Conservation (phyloP, 768 basidiomycete genomes). For the Panus rudis region DNA sequence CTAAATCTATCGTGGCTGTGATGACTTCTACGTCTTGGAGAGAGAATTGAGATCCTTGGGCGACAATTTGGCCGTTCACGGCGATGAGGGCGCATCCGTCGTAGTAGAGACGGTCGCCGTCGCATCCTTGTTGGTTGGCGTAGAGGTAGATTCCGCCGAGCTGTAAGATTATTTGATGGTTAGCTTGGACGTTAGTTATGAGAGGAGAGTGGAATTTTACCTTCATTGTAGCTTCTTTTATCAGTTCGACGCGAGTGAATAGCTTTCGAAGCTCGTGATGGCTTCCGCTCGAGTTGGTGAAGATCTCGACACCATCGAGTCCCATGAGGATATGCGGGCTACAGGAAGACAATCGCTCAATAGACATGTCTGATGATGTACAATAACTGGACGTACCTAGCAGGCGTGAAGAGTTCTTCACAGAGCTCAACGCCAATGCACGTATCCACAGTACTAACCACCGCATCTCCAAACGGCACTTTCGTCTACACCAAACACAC, state of each 20-base stretch:
- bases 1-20: slow-evolving; percentile 93
- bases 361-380: background rate
- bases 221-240: slow-evolving; percentile 95
- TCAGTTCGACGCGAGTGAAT: slow-evolving; percentile 83
- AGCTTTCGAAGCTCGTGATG: slow-evolving; percentile 99
- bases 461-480: slow-evolving; percentile 94
- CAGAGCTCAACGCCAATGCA: slow-evolving; percentile 96
- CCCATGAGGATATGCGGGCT: slow-evolving; percentile 99
- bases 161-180: slow-evolving; percentile 33
- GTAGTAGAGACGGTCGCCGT: slow-evolving; percentile 96
- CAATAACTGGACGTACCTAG: slow-evolving; percentile 51
- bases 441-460: slow-evolving; percentile 88
- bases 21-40: slow-evolving; percentile 94
- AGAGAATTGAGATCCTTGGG: slow-evolving; percentile 97
- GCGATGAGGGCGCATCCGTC: slow-evolving; percentile 97
- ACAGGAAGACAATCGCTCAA: background rate
- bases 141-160: slow-evolving; percentile 96
- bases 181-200: background rate
- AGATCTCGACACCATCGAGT: slow-evolving; percentile 96
- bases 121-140: slow-evolving; percentile 98
- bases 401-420: slow-evolving; percentile 95
- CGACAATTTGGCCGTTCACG: slow-evolving; percentile 85
- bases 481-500: slow-evolving; percentile 49
- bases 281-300: slow-evolving; percentile 97
- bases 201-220: slow-evolving; percentile 29